Percentiles rank a stretch among this genome's conserved stretches.
phyloP scores from a whole-genome alignment of 148 eudicot genomes.

The Vaccinium macrocarpon region DNA sequence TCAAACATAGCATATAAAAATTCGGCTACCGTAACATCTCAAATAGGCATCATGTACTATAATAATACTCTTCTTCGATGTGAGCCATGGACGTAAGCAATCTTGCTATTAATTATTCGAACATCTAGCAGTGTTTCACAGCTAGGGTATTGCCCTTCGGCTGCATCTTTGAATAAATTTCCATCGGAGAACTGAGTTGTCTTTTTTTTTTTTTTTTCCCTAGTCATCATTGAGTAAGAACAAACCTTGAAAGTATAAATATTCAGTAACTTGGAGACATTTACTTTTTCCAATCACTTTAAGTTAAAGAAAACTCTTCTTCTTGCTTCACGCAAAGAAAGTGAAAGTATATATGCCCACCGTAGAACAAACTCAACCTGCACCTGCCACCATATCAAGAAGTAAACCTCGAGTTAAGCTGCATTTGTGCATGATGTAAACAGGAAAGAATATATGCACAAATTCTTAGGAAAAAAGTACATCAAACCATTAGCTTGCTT shows the following conservation, averaged over 20 bases:
- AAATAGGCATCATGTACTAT: too few species aligned
- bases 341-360: not conserved
- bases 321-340: not conserved
- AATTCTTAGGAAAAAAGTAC: not conserved
- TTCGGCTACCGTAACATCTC: too few species aligned
- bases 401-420: not conserved
- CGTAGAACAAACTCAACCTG: not conserved
- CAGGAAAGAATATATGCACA: not conserved
- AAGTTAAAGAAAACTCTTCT: not conserved
- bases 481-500: not conserved
- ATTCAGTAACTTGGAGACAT: not conserved
- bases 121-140: not conserved
- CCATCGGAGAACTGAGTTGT: not conserved
- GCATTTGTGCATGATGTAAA: not conserved
- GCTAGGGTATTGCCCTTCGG: not conserved
- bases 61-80: too few species aligned
- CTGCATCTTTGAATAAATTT: not conserved
- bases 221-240: slow-evolving; percentile 11
- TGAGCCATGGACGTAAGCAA: too few species aligned
- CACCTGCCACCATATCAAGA: not conserved
- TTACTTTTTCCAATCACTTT: not conserved
- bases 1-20: too few species aligned
- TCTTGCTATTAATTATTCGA: too few species aligned
- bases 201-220: not conserved
- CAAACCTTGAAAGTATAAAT: slow-evolving; percentile 4